Percentiles rank a stretch among this genome's conserved stretches.
Conservation (phyloP, 1,284 basidiomycete species). For the Tremellales sp. region DNA sequence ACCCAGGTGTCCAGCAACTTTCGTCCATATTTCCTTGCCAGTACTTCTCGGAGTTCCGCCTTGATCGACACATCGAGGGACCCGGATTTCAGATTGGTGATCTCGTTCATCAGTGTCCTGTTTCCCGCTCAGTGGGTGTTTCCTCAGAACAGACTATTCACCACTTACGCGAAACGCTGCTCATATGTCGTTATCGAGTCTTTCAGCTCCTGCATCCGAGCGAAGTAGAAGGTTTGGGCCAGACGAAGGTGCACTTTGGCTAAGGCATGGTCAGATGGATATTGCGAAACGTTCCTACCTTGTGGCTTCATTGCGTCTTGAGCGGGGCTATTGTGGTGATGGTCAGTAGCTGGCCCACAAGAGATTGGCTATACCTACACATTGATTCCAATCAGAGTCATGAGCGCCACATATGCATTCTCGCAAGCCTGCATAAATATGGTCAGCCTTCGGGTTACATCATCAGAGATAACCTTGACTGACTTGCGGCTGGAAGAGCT, state of each 20-base stretch:
- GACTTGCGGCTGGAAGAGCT: conserved; percentile 64
- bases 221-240: conserved; percentile 66
- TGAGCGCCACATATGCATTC: conserved; percentile 61
- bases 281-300: conserved; percentile 11
- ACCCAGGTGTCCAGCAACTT: conserved; percentile 38
- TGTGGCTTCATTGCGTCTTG: conserved; percentile 35
- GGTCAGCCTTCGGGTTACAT: conserved; percentile 50
- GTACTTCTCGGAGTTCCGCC: conserved; percentile 46
- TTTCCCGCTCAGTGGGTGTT: too few species aligned
- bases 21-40: conserved; percentile 40
- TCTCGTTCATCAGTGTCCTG: conserved; percentile 38
- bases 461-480: too few species aligned
- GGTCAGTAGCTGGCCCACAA: conserved; percentile 7
- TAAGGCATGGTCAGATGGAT: conserved; percentile 21
- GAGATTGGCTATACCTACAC: conserved; percentile 52
- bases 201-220: conserved; percentile 66
- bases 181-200: conserved; percentile 67
- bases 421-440: too few species aligned
- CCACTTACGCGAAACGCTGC: conserved; percentile 69
- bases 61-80: conserved; percentile 60
- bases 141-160: conserved; percentile 19
- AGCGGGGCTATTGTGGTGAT: conserved; percentile 26
- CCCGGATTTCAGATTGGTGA: conserved; percentile 66
- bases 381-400: conserved; percentile 64
- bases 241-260: conserved; percentile 60